These are phyloP conservation scores for Tylopilus sp. DNA, from an alignment of 1,284 basidiomycete genomes.

Conservation along the genomic window DNA sequence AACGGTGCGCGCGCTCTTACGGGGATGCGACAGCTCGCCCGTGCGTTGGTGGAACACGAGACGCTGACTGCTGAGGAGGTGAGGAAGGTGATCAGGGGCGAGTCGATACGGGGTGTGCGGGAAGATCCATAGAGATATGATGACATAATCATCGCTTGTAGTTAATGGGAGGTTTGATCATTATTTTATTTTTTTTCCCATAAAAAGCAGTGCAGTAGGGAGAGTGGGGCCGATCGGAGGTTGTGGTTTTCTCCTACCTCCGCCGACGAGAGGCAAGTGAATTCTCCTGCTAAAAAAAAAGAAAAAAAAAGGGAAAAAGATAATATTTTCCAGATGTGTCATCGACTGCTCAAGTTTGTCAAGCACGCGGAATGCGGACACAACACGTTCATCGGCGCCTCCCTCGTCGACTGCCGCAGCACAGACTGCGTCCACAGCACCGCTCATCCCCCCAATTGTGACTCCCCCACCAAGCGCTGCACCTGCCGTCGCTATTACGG, in stretches of 20 bases:
- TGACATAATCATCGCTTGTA: neutral
- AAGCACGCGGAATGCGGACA: constrained; percentile 52
- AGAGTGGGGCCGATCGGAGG: neutral
- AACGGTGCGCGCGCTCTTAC: constrained; percentile 7
- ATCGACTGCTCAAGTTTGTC: constrained; percentile 54
- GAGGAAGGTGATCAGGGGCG: constrained; percentile 76
- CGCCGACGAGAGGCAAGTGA: constrained; percentile 49
- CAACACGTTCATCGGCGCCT: constrained; percentile 48
- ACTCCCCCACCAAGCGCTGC: constrained; percentile 36
- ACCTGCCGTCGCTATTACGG: constrained; percentile 57
- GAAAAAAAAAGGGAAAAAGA: neutral
- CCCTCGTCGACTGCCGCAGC: constrained; percentile 51
- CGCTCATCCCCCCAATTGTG: constrained; percentile 48
- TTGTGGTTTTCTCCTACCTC: constrained; percentile 50
- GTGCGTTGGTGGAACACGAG: constrained; percentile 89
- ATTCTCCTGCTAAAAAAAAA: neutral
- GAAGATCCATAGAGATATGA: constrained; percentile 31
- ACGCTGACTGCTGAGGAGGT: constrained; percentile 89
- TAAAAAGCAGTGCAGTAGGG: constrained; percentile 6
- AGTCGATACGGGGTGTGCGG: constrained; percentile 64
- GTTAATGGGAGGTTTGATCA: neutral
- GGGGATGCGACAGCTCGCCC: constrained; percentile 59
- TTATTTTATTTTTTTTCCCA: neutral
- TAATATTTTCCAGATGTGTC: constrained; percentile 51
- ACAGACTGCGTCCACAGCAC: constrained; percentile 45